These are phyloP conservation scores for Apiospora marii DNA, from an alignment of 2,329 filamentous ascomycete species.

Conservation along the genomic window DNA sequence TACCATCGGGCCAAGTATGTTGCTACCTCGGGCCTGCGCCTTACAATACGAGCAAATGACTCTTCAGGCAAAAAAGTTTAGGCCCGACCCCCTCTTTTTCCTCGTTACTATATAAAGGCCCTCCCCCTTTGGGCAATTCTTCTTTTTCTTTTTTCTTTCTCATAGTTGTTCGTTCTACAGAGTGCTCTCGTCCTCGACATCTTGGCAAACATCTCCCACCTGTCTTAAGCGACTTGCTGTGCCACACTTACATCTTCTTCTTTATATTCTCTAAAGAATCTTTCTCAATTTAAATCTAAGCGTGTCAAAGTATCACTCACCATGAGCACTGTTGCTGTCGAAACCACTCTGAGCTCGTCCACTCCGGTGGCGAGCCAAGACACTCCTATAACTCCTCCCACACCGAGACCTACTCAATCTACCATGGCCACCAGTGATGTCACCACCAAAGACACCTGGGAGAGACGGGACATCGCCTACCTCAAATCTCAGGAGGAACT, in stretches of 20 bases:
- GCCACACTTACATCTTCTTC: background rate
- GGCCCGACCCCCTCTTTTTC: too few species aligned
- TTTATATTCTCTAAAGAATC: background rate
- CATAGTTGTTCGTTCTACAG: background rate
- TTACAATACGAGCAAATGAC: background rate
- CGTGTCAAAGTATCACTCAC: background rate
- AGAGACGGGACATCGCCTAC: conserved; percentile 40
- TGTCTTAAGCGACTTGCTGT: background rate
- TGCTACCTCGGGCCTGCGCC: background rate
- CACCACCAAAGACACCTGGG: background rate
- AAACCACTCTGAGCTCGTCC: background rate
- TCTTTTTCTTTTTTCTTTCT: background rate
- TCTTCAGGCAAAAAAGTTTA: background rate
- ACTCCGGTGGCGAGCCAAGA: background rate
- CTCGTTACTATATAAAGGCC: background rate
- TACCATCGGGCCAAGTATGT: background rate
- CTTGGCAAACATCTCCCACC: background rate
- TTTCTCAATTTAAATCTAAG: background rate
- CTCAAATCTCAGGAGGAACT: conserved; percentile 34
- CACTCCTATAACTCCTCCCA: background rate
- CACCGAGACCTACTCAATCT: too few species aligned
- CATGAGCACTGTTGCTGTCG: background rate
- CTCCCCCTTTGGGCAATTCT: too few species aligned
- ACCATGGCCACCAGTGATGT: too few species aligned
- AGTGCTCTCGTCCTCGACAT: background rate